Evolutionary conservation across 2,329 filamentous ascomycete species (phyloP).

Genomic region (Pseudocercospora cruenta): DNA sequence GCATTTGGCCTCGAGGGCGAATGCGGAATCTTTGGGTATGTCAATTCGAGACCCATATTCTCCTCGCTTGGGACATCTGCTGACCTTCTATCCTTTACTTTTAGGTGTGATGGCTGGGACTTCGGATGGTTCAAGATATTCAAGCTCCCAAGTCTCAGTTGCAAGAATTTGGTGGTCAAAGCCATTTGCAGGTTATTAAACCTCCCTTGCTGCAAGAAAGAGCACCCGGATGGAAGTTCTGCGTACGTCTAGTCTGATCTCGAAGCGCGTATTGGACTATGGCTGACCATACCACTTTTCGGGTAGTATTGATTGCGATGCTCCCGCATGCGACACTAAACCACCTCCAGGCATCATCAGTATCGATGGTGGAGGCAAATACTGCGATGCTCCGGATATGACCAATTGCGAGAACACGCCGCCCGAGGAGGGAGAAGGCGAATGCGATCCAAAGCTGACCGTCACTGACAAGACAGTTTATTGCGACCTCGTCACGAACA

Average conservation of each 20-base stretch:
- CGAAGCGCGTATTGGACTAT: background rate
- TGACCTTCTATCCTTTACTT: background rate
- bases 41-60: background rate
- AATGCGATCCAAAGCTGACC: conserved; percentile 14
- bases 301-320: background rate
- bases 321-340: conserved; percentile 2
- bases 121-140: background rate
- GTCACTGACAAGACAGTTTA: conserved; percentile 19
- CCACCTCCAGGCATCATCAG: background rate
- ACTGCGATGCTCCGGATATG: conserved; percentile 13
- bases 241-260: background rate
- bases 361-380: conserved; percentile 12
- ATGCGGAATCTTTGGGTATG: conserved; percentile 10
- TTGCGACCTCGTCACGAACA: conserved; percentile 9
- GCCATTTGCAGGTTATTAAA: background rate
- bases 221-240: background rate
- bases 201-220: background rate
- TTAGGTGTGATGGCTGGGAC: background rate
- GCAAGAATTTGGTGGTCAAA: background rate
- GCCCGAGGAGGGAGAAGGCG: background rate
- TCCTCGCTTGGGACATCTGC: background rate
- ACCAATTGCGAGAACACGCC: conserved; percentile 11
- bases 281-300: background rate
- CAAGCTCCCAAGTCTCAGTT: background rate
- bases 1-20: conserved; percentile 4